Evolutionary conservation across 495 filamentous ascomycete genomes (phyloP), one percentile per base, ranked within the genome.

Genomic region (Parathielavia hyrcaniae): DNA sequence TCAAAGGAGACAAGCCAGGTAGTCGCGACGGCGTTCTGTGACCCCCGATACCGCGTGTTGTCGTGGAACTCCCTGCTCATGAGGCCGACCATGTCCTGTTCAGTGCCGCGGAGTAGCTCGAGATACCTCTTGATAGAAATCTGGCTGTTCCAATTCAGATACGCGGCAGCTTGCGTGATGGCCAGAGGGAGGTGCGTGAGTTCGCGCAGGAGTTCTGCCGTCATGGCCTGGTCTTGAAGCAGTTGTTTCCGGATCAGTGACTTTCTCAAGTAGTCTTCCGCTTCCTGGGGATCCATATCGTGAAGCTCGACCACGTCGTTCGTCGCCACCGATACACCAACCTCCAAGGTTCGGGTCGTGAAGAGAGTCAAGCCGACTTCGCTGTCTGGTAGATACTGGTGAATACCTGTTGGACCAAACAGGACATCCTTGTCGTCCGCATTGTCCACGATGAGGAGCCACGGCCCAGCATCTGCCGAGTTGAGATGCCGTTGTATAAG

Each of bases 1-100:
- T 69, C 54, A 48, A 83, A 79, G 0, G 79, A 79, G 0, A 79
- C 74, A 1, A 62, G 66, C 81, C 78, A 84, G 0, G 81, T 85
- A 0, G 69, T 72, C 2, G 77, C 79, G 0, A 84, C 71, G 5
- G 82, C 71, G 55, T 82, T 84, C 17, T 74, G 65, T 16, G 61
- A 68, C 7, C 67, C 70, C 5, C 36, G 39, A 55, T 81, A 79
- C 49, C 77, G 64, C 11, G 69, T 61, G 7, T 71, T 60, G 35
- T 81, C 77, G 7, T 71, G 67, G 51, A 81, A 85, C 5, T 81
- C 79, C 62, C 72, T 61, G 54, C 75, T 79, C 12, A 83, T 60
- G 7, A 83, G 63, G 19, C 69, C 64, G 10, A 76, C 36, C 17
- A 56, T 58, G 14, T 74, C 68, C 36, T 74, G 51, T 22, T 80